phyloP scores from a whole-genome alignment of 768 basidiomycete genomes.

The Cubamyces sp. region DNA sequence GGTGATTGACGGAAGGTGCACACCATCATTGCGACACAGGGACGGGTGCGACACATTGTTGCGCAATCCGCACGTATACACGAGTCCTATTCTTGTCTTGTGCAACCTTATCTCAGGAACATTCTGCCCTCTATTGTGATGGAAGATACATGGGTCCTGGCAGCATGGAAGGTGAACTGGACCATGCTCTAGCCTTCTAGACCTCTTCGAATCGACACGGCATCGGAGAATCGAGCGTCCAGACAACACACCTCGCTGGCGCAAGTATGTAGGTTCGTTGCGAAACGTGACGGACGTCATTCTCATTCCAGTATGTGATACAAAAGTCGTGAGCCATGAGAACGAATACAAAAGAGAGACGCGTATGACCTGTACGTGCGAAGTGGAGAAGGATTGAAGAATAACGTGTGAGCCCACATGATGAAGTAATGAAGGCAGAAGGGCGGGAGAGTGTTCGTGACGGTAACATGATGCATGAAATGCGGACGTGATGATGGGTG shows the following conservation, averaged over 20 bases:
- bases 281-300: conserved; percentile 21
- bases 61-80: not conserved
- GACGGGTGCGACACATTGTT: not conserved
- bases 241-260: not conserved
- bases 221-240: no score
- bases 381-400: conserved; percentile 9
- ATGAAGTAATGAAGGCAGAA: not conserved
- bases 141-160: no score
- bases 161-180: no score
- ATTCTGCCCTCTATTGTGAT: no score
- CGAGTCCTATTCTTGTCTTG: no score
- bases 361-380: conserved; percentile 26
- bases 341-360: conserved; percentile 17
- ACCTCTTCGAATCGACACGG: no score
- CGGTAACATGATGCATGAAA: conserved; percentile 6
- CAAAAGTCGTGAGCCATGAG: conserved; percentile 19
- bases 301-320: conserved; percentile 20
- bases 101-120: no score
- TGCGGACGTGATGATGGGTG: conserved; percentile 4
- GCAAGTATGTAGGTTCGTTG: not conserved
- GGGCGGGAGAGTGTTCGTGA: conserved; percentile 13
- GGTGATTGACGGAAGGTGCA: no score
- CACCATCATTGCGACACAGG: no score
- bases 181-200: no score
- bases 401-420: not conserved